Conservation (phyloP, 2,329 filamentous ascomycete species). For the Lasiodiplodia hormozganensis region DNA sequence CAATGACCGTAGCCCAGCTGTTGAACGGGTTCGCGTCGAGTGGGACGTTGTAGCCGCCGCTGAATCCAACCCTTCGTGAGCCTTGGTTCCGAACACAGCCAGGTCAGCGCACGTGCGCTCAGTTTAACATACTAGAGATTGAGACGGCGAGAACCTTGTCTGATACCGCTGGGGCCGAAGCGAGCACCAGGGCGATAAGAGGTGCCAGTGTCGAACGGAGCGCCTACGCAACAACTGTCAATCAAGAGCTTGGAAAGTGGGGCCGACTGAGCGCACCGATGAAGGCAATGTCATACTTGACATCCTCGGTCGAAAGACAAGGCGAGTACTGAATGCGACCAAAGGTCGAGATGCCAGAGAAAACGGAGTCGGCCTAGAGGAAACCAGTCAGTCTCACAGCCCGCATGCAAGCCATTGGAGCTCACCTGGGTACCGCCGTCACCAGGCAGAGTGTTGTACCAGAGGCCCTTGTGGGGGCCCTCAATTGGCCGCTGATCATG, state of each 20-base stretch:
- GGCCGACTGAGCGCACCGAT: slow-evolving; percentile 61
- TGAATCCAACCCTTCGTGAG: slow-evolving; percentile 62
- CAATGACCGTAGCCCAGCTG: slow-evolving; percentile 79
- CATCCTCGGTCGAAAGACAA: slow-evolving; percentile 72
- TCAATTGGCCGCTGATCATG: slow-evolving; percentile 65
- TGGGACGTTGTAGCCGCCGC: slow-evolving; percentile 87
- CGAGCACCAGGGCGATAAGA: slow-evolving; percentile 84
- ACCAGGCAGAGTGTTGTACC: slow-evolving; percentile 84
- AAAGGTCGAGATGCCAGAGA: slow-evolving; percentile 87
- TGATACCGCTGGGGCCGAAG: slow-evolving; percentile 83
- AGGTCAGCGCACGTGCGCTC: slow-evolving; percentile 12
- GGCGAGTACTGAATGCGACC: slow-evolving; percentile 79
- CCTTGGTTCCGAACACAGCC: slow-evolving; percentile 42
- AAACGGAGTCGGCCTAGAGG: slow-evolving; percentile 79
- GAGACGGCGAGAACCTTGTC: slow-evolving; percentile 83
- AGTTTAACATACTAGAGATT: slow-evolving; percentile 77
- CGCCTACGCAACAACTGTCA: slow-evolving; percentile 58
- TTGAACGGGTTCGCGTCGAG: slow-evolving; percentile 81
- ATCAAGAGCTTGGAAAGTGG: neutral
- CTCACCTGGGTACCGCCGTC: slow-evolving; percentile 82
- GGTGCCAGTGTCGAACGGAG: slow-evolving; percentile 85
- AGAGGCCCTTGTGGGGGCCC: slow-evolving; percentile 76
- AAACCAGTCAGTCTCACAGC: neutral
- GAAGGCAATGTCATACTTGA: slow-evolving; percentile 85
- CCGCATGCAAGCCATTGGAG: neutral